Percentiles rank a stretch among this genome's conserved stretches.
These are phyloP conservation scores for Podospora bellae-mahoneyi DNA, from an alignment of 495 filamentous ascomycete species.

Conservation along the genomic window DNA sequence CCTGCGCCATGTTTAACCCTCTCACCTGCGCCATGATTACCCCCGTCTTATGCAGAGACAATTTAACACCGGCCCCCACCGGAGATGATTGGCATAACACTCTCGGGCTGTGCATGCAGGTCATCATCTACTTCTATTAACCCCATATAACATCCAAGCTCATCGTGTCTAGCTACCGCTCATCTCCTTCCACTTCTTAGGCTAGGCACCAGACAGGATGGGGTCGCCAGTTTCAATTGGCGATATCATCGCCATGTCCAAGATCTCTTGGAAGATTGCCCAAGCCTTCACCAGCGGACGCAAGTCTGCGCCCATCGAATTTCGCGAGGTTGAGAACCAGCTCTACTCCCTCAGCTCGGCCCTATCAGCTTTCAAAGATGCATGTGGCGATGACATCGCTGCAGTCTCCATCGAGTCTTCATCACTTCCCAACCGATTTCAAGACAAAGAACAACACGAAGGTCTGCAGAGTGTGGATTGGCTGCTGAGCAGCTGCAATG, in stretches of 20 bases:
- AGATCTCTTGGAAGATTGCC: conserved; percentile 18
- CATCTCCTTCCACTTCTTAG: too few species aligned
- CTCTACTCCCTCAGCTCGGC: conserved; percentile 21
- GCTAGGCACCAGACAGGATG: conserved; percentile 10
- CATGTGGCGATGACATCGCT: conserved; percentile 5
- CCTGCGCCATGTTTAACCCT: too few species aligned
- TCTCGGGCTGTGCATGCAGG: conserved; percentile 7
- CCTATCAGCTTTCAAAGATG: conserved; percentile 12
- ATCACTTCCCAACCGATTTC: conserved; percentile 1
- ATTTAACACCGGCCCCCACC: too few species aligned
- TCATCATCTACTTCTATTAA: neutral
- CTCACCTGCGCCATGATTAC: too few species aligned
- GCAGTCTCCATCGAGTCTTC: neutral
- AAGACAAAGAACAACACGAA: neutral
- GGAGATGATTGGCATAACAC: neutral
- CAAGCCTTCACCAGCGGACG: conserved; percentile 19
- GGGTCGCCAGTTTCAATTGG: conserved; percentile 22
- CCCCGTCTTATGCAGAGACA: too few species aligned
- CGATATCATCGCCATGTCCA: conserved; percentile 21
- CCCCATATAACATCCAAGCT: neutral
- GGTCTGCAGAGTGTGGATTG: neutral
- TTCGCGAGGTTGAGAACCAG: conserved; percentile 25
- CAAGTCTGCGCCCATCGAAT: conserved; percentile 20
- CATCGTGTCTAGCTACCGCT: neutral
- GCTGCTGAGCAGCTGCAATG: conserved; percentile 14